Base-by-base conservation (phyloP, 208 protist species). In the Wallacemonas rigidus region DNA sequence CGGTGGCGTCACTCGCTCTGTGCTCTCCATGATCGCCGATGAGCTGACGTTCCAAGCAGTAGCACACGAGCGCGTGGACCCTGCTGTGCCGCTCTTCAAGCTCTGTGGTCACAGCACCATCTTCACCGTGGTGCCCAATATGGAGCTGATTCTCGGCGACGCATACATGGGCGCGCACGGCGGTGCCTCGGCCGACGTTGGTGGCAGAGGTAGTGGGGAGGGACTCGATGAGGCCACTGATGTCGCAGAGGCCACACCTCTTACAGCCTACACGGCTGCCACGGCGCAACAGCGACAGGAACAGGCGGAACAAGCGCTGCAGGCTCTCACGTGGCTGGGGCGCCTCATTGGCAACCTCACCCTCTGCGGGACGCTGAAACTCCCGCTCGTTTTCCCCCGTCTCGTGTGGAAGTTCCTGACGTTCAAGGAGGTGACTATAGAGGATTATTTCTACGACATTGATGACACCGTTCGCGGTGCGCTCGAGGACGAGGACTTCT, bases 321-420 rank as follows among this genome's bases (percentile, higher is more conserved):
- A 54, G 9, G 45, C 86, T 40, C 80, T 88, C 55, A 83, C 72
- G 43, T 97, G 89, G 89, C 75, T 97, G 11, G 92, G 92, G n/a
- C 91, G 85, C 78, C 36, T 95, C n/a, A 77, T 97, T 39, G 92
- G 90, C 53, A 97, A 97, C 74, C 77, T 90, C 35, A 86, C 87
- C 48, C 69, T 97, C n/a, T 91, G 84, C 64, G 92, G 92, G 39
- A 90, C 88, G 40, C 51, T 90, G 55, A 91, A 92, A 80, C 82
- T 90, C 26, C 71, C 87, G 1, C 71, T 97, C 3, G 70, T 82
- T 17, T 87, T 95, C 14, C 90, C 92, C 0, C 86, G 89, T 2
- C 61, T 97, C n/a, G 71, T 90, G 72, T 97, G 92, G 90, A 97
- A 95, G 81, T 94, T 83, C 70, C 78, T 97, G 60, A 90, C 84